Percentiles rank a stretch among this genome's conserved stretches.
These are phyloP conservation scores for Cladosporium sp. DNA, from an alignment of 2,329 filamentous ascomycete genomes.

Conservation along the genomic window DNA sequence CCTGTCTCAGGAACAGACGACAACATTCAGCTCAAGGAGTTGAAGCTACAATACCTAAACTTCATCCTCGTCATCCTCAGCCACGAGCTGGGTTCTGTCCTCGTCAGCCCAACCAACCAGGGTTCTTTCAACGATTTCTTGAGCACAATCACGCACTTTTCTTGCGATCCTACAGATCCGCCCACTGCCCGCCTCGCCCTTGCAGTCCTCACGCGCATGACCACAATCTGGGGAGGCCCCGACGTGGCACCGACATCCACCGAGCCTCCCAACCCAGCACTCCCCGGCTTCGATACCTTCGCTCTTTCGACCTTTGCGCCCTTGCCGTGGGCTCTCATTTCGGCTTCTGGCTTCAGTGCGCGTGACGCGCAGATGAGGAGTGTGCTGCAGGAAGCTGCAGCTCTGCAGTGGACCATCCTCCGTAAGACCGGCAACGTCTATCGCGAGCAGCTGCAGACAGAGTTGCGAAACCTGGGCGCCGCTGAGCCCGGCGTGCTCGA, in stretches of 20 bases:
- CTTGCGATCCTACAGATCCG: constrained; percentile 66
- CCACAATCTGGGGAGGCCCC: constrained; percentile 81
- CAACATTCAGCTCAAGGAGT: constrained; percentile 85
- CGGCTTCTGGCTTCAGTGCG: constrained; percentile 70
- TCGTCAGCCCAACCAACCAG: constrained; percentile 88
- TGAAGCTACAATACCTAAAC: constrained; percentile 89
- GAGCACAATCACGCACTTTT: constrained; percentile 74
- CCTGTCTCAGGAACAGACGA: constrained; percentile 88
- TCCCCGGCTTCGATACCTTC: constrained; percentile 88
- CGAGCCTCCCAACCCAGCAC: constrained; percentile 44
- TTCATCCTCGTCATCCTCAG: constrained; percentile 86
- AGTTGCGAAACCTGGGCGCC: constrained; percentile 61
- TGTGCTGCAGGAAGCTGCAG: constrained; percentile 81
- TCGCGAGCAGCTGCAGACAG: constrained; percentile 58
- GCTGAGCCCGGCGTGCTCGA: constrained; percentile 57
- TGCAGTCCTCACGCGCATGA: constrained; percentile 75
- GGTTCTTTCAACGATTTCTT: constrained; percentile 83
- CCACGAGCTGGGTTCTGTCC: constrained; percentile 80
- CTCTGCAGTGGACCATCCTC: constrained; percentile 82
- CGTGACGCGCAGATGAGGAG: constrained; percentile 84
- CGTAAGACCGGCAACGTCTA: constrained; percentile 82
- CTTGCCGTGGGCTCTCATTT: constrained; percentile 82
- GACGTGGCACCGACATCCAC: constrained; percentile 54
- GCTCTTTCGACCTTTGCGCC: constrained; percentile 84
- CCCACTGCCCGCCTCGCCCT: constrained; percentile 70